Percentiles rank a stretch among this genome's conserved stretches.
phyloP scores from a whole-genome alignment of 257 asterid genomes.

The Mentha longifolia region DNA sequence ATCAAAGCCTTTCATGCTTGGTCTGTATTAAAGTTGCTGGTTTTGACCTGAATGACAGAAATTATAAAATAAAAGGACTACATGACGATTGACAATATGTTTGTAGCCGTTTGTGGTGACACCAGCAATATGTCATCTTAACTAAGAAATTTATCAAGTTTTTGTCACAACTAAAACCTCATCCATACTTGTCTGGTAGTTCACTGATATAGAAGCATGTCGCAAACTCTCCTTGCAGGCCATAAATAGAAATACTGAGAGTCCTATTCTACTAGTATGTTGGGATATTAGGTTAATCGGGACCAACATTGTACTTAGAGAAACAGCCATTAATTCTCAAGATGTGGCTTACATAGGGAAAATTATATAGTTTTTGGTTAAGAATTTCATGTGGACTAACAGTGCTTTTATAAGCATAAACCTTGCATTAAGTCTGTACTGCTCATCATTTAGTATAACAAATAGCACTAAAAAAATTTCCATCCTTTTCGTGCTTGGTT shows the following conservation, averaged over 20 bases:
- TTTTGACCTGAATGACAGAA: no score
- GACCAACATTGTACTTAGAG: no score
- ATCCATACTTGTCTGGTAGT: neutral
- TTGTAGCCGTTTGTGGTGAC: no score
- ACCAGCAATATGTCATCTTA: no score
- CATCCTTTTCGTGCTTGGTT: slow-evolving; percentile 28
- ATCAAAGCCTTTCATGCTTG: no score
- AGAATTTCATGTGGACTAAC: neutral
- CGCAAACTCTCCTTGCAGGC: slow-evolving; percentile 1
- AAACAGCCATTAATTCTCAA: slow-evolving; percentile 15
- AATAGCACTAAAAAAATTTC: slow-evolving; percentile 1
- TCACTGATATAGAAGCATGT: neutral
- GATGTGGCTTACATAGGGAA: slow-evolving; percentile 17
- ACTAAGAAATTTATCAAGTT: no score
- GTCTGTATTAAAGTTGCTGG: no score
- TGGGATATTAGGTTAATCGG: no score
- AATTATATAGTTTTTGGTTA: neutral
- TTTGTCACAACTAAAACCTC: neutral
- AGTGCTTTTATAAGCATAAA: neutral
- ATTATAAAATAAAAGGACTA: no score
- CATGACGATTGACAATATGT: no score
- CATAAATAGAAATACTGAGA: neutral
- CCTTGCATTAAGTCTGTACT: neutral
- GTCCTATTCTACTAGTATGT: slow-evolving; percentile 8
- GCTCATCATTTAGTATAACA: slow-evolving; percentile 19